phyloP scores from a whole-genome alignment of 768 basidiomycete genomes.

The Lyophyllum shimeji region DNA sequence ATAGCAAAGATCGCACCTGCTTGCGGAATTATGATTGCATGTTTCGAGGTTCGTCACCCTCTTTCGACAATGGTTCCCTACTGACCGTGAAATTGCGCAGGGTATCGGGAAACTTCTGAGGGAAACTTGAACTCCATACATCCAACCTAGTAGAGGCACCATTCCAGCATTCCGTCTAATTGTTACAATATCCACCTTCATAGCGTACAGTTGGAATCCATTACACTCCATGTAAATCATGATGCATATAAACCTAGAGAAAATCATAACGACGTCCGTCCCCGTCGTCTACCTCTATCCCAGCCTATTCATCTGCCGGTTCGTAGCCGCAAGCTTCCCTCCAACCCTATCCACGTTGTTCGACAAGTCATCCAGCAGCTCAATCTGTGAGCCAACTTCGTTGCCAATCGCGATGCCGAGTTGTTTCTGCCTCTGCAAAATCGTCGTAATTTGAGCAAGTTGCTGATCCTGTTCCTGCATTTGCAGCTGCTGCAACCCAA shows the following conservation, averaged over 20 bases:
- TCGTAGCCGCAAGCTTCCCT: slow-evolving; percentile 74
- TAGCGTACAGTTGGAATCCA: slow-evolving; percentile 13
- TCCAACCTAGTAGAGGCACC: slow-evolving; percentile 14
- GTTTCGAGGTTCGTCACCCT: slow-evolving; percentile 71
- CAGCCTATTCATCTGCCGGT: slow-evolving; percentile 80
- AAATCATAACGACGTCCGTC: not conserved
- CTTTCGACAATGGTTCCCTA: not conserved
- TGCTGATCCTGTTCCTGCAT: slow-evolving; percentile 85
- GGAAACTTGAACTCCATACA: slow-evolving; percentile 24
- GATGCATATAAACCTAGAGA: not conserved
- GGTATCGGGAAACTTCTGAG: slow-evolving; percentile 58
- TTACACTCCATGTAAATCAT: slow-evolving; percentile 3
- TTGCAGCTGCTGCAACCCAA: slow-evolving; percentile 77
- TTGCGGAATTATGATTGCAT: slow-evolving; percentile 97
- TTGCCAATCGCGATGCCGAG: slow-evolving; percentile 83
- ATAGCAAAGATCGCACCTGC: slow-evolving; percentile 96
- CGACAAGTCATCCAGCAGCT: slow-evolving; percentile 79
- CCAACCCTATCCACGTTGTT: slow-evolving; percentile 77
- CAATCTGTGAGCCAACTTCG: slow-evolving; percentile 84
- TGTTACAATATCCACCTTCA: slow-evolving; percentile 11
- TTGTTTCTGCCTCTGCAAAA: slow-evolving; percentile 81
- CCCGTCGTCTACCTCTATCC: slow-evolving; percentile 43
- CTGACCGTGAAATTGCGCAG: slow-evolving; percentile 30
- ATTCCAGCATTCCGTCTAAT: slow-evolving; percentile 14
- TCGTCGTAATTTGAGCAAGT: slow-evolving; percentile 74